Base-by-base conservation (phyloP, 176 grass and related monocot genomes). In the Tuctoria greenei region DNA sequence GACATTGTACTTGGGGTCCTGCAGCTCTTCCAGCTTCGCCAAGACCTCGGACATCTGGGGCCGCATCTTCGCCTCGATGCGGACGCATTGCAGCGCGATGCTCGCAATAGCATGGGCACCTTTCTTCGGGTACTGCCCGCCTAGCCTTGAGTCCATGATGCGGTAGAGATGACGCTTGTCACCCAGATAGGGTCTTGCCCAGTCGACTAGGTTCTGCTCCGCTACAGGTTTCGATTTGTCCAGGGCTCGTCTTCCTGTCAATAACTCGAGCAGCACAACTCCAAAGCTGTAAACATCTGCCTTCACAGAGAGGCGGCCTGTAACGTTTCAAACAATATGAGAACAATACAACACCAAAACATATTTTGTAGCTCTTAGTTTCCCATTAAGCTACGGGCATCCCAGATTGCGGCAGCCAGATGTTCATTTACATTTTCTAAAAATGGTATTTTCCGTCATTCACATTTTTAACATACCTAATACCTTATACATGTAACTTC, bases 281-380 rank as follows among this genome's bases (percentile, higher is more conserved):
- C 88, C 88, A 24, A 88, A 91, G 76, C 88, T 95, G 56, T 95
- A 95, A 64, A 91, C 86, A 27, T 95, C 92, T 56, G 92, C 88
- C 56, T 86, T 91, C 31, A 87, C 82, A 7, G 92, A 88, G 31
- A 95, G 85, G 6, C 86, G 88, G 84, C 88, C 92, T 95, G 70
- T 5, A 40, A 28, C 1, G 51, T 64, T 54, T 72, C 56, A 12
- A 40, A 42, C 9, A 50, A 16, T 4, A 40, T 77, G 64, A 79
- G 41, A 61, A 61, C 25, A 79, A 5, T 17, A 17, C 56, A 2
- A 16, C 25, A 59, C 12, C 50, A 41, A 76, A 68, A 76, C 18
- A 27, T 15, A 84, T 14, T n/a, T 7, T 66, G 31, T 55, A 25
- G 15, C 3, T 50, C 31, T 67, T 55, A 0, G 54, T 10, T 57